Percentiles rank a stretch among this genome's conserved stretches.
phyloP scores from a whole-genome alignment of 257 asterid species.

The Anisodus tanguticus region DNA sequence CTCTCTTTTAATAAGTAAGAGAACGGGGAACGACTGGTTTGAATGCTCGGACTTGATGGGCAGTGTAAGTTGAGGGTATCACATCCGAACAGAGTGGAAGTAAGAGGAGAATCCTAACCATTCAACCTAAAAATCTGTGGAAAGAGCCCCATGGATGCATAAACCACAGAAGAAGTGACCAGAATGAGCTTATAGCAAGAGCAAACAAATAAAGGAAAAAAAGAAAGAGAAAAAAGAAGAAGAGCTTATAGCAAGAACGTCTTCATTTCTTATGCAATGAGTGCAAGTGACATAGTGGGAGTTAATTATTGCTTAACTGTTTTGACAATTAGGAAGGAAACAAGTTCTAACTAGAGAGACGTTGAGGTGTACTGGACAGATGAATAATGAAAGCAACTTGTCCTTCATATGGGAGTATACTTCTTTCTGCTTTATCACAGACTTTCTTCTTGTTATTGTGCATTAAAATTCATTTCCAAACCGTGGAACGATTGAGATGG shows the following conservation, averaged over 20 bases:
- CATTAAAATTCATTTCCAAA: background rate
- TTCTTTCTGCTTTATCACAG: background rate
- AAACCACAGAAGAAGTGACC: background rate
- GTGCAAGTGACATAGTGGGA: background rate
- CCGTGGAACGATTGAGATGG: background rate
- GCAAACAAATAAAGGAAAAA: too few species aligned
- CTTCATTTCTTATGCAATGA: background rate
- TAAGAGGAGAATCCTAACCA: background rate
- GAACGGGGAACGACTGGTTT: background rate
- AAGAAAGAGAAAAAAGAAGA: too few species aligned
- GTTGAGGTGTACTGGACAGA: too few species aligned
- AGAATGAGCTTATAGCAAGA: background rate
- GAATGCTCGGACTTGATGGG: too few species aligned
- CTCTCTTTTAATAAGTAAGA: background rate
- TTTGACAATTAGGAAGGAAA: background rate
- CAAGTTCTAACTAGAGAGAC: background rate
- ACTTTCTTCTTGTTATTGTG: background rate
- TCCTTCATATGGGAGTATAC: too few species aligned
- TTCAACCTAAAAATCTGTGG: background rate
- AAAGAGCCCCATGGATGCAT: background rate
- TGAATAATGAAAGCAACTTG: too few species aligned
- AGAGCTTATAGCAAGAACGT: background rate
- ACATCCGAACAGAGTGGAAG: background rate
- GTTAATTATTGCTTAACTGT: background rate
- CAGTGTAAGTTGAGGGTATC: too few species aligned